These are phyloP conservation scores for Pleurostoma richardsiae DNA, from an alignment of 2,329 filamentous ascomycete species.

Conservation along the genomic window DNA sequence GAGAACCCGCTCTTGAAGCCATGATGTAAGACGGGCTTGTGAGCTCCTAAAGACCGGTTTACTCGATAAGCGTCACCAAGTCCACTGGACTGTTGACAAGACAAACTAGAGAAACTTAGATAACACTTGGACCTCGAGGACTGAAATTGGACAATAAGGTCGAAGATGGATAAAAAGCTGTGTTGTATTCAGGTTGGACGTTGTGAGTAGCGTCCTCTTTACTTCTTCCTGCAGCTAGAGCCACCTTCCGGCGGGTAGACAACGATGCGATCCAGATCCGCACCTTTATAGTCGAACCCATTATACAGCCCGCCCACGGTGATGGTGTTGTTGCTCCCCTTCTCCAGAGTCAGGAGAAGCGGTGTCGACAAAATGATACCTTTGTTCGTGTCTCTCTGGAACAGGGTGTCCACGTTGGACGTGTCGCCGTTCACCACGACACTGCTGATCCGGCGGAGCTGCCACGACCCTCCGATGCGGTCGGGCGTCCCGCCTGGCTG, in stretches of 20 bases:
- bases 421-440: constrained; percentile 50
- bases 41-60: no score
- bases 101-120: no score
- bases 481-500: constrained; percentile 51
- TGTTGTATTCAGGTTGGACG: no score
- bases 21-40: no score
- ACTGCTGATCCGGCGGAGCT: constrained; percentile 53
- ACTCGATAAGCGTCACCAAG: no score
- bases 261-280: constrained; percentile 53
- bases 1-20: no score
- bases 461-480: constrained; percentile 55
- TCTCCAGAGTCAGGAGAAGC: constrained; percentile 44
- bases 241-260: constrained; percentile 52
- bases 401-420: constrained; percentile 39
- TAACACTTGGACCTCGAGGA: no score
- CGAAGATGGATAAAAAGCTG: no score
- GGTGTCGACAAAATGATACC: constrained; percentile 55
- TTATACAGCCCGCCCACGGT: constrained; percentile 53
- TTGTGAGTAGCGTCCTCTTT: not conserved
- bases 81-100: no score
- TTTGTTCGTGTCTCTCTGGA: constrained; percentile 50
- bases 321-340: constrained; percentile 47
- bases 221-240: constrained; percentile 2
- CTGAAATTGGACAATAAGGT: no score
- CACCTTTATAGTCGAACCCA: constrained; percentile 50